Base-by-base conservation (phyloP, 1,284 basidiomycete genomes). In the Ganoderma multipileum region DNA sequence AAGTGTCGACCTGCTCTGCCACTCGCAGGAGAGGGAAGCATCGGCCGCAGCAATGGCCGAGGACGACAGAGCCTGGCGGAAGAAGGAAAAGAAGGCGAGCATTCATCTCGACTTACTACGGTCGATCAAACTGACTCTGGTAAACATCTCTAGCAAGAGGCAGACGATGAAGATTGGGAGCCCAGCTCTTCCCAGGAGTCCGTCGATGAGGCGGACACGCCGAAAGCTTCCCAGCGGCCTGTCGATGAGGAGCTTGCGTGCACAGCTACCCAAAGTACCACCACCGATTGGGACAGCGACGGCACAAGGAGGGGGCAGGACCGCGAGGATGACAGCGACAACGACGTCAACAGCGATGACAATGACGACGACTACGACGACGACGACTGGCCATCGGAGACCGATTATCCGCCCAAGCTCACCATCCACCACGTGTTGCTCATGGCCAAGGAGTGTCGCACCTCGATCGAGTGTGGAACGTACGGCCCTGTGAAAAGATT, bases 111-210 rank as follows among this genome's bases (percentile, higher is more conserved):
- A 38, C 18, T 20, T 38, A 11, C 18, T n/a, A 5, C 11, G 16
- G 33, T 38, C 23, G 16, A 38, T 23, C 33, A n/a, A 5, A n/a
- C 55, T 58, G 33, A 58, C 52, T n/a, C 33, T 11, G 30, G 16
- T 33, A 12, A 30, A 33, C 28, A 12, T 23, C n/a, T 58, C 33
- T 23, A 58, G 55, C 33, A 58, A 38, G 55, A 58, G 30, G 55
- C 55, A 20, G 33, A 58, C 33, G 55, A 58, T 33, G 55, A n/a
- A 33, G 36, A 33, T 9, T 58, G 55, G 55, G 36, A n/a, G 30
- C 55, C 55, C 55, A n/a, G 28, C 54, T 3, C 28, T 18, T 58
- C 55, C 20, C 55, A 58, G n/a, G 33, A 58, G 33, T 58, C 55
- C 33, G 28, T 33, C 39, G 39, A 42, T 44, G 60, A 44, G 9